Conservation (phyloP, 2,329 filamentous ascomycete genomes). For the Colletotrichum sp. region DNA sequence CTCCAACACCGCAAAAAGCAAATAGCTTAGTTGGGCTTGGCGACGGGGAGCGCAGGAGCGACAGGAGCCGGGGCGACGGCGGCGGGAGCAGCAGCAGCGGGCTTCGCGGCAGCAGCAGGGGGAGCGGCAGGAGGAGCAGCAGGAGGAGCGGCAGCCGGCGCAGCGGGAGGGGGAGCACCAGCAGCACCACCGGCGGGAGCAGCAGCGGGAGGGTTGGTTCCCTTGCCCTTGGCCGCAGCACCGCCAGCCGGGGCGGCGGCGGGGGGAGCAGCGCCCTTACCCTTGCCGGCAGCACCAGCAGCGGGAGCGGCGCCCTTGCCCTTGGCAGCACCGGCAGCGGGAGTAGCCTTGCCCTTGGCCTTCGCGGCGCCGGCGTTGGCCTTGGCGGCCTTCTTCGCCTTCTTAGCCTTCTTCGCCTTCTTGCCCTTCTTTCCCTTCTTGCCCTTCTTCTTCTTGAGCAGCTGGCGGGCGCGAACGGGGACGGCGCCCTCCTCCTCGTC, state of each 20-base stretch:
- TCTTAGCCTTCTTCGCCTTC: conserved; percentile 5
- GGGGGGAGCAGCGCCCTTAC: not conserved
- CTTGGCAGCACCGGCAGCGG: not conserved
- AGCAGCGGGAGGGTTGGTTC: not conserved
- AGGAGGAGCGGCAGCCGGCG: not conserved
- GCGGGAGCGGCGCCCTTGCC: conserved; percentile 7
- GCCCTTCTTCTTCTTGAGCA: conserved; percentile 14
- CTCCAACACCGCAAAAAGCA: not conserved
- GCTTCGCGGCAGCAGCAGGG: not conserved
- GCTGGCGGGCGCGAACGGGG: conserved; percentile 9
- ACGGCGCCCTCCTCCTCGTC: not conserved
- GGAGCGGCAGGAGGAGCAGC: not conserved
- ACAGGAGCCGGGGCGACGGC: conserved; percentile 7
- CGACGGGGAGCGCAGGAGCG: conserved; percentile 1
- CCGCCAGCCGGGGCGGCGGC: not conserved
- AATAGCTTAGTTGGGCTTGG: not conserved
- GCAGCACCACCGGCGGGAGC: not conserved
- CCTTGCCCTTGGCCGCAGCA: conserved; percentile 15
- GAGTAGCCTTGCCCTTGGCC: not conserved
- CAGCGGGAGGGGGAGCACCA: not conserved
- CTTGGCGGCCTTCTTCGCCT: conserved; percentile 2
- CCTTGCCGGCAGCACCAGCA: not conserved
- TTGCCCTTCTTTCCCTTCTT: conserved; percentile 12
- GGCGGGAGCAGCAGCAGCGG: not conserved
- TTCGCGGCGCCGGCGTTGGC: not conserved